These are phyloP conservation scores for Eutrema japonicum DNA, from an alignment of 345 rosid species.

Conservation along the genomic window DNA sequence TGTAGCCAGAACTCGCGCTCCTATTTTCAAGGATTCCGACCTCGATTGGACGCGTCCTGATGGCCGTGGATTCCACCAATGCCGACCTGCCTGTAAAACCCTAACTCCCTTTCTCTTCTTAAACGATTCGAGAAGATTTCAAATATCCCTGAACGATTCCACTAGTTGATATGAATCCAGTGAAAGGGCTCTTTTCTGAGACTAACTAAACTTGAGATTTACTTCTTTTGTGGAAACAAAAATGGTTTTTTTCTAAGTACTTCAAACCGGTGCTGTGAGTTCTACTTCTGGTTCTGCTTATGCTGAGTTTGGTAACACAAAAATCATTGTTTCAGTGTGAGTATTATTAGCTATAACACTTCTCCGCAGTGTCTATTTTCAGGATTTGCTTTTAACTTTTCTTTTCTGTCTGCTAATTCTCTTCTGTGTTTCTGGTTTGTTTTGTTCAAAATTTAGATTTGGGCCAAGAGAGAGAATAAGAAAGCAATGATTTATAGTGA, in stretches of 20 bases:
- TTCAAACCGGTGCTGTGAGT: conserved; percentile 82
- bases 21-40: conserved; percentile 56
- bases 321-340: too few species aligned
- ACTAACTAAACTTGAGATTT: not conserved
- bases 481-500: too few species aligned
- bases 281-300: conserved; percentile 95
- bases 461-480: too few species aligned
- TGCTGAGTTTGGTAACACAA: too few species aligned
- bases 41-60: conserved; percentile 93
- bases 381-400: too few species aligned
- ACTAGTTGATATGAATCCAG: not conserved
- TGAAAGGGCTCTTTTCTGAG: conserved; percentile 7
- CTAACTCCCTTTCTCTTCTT: not conserved
- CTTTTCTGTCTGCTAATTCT: too few species aligned
- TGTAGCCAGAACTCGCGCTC: conserved; percentile 49
- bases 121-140: not conserved
- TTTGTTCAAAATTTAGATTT: too few species aligned
- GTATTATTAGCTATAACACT: too few species aligned
- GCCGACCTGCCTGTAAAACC: conserved; percentile 83
- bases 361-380: too few species aligned
- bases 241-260: conserved; percentile 50
- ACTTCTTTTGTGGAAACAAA: not conserved
- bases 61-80: conserved; percentile 86
- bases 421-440: too few species aligned
- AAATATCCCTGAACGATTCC: not conserved